phyloP scores from a whole-genome alignment of 2,329 filamentous ascomycete species.

The Phialemonium atrogriseum region DNA sequence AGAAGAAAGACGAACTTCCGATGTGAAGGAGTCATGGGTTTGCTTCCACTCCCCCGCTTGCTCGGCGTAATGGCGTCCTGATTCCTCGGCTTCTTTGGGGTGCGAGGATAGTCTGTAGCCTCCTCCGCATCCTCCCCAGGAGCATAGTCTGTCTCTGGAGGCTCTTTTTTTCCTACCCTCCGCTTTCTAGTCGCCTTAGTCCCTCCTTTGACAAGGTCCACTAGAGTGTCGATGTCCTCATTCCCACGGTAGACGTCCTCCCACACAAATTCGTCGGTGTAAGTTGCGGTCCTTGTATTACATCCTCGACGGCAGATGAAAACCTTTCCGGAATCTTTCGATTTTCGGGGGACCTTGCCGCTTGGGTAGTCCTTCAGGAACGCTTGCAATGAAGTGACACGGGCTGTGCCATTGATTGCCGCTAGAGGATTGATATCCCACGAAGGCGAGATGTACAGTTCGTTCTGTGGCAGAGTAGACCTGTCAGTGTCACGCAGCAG shows the following conservation, averaged over 20 bases:
- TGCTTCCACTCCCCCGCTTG: conserved; percentile 28
- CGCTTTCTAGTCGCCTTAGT: conserved; percentile 63
- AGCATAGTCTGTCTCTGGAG: conserved; percentile 22
- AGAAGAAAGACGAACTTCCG: conserved; percentile 30
- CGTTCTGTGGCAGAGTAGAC: conserved; percentile 49
- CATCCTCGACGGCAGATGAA: conserved; percentile 88
- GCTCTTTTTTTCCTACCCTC: conserved; percentile 16
- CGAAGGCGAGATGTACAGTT: conserved; percentile 82
- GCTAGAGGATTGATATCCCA: conserved; percentile 81
- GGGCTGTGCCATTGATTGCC: conserved; percentile 86
- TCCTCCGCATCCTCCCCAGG: conserved; percentile 21
- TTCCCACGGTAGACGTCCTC: conserved; percentile 70
- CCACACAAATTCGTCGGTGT: conserved; percentile 90
- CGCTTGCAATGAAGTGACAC: conserved; percentile 61
- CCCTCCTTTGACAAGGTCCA: conserved; percentile 55
- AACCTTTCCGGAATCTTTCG: conserved; percentile 71
- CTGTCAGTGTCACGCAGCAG: conserved; percentile 5
- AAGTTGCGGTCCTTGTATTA: conserved; percentile 79
- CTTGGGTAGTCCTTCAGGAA: conserved; percentile 65
- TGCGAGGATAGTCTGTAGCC: conserved; percentile 22
- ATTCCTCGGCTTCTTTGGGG: conserved; percentile 22
- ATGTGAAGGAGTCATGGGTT: conserved; percentile 19
- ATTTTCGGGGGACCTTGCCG: conserved; percentile 64
- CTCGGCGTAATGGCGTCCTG: conserved; percentile 40
- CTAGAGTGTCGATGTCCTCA: conserved; percentile 57